These are phyloP conservation scores for Coccomyxa sp. DNA, from an alignment of 139 green algal genomes.

Conservation along the genomic window DNA sequence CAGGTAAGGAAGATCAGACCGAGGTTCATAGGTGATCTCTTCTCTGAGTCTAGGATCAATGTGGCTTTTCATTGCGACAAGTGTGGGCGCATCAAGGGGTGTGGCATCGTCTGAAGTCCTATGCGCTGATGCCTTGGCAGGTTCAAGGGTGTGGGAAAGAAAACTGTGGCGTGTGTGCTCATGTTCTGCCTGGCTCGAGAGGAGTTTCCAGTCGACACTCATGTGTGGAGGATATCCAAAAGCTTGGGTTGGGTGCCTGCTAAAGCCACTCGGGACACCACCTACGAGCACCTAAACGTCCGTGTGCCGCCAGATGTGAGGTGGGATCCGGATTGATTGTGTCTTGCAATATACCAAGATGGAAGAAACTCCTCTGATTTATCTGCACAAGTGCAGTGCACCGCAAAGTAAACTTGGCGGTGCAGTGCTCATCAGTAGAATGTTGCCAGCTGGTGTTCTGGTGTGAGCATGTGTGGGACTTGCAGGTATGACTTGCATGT, in stretches of 20 bases:
- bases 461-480: background rate
- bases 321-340: conserved; percentile 8
- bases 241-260: conserved; percentile 51
- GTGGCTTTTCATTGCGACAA: too few relatives aligned
- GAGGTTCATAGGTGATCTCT: too few relatives aligned
- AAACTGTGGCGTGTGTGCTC: conserved; percentile 66
- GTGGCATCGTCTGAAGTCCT: too few relatives aligned
- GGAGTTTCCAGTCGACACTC: conserved; percentile 77
- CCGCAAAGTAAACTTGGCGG: background rate
- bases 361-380: background rate
- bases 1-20: background rate
- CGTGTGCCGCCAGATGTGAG: conserved; percentile 55
- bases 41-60: too few relatives aligned
- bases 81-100: too few relatives aligned
- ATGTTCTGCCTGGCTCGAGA: conserved; percentile 58
- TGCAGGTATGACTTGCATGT: conserved; percentile 67
- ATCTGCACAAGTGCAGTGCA: too few relatives aligned
- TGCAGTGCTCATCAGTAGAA: background rate
- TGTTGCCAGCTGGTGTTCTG: too few relatives aligned
- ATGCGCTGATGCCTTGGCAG: background rate
- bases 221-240: conserved; percentile 61
- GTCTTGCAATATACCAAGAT: background rate
- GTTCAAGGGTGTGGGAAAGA: conserved; percentile 69
- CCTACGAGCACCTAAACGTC: conserved; percentile 70
- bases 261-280: conserved; percentile 48